Conservation (phyloP, 1,284 basidiomycete genomes). For the Leccinum pachyderme region DNA sequence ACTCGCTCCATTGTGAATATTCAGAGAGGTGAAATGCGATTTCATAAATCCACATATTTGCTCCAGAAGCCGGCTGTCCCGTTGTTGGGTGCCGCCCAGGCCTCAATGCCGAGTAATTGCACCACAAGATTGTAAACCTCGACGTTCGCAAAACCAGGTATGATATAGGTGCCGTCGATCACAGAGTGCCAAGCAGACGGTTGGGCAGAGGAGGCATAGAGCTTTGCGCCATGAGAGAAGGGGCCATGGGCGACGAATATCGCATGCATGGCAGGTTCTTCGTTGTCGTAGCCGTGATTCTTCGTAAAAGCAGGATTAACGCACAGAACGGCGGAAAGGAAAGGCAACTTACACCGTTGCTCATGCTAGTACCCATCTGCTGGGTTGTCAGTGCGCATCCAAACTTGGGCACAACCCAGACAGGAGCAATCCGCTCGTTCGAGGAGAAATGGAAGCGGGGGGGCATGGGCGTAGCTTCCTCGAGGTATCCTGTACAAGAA, state of each 20-base stretch:
- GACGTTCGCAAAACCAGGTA: slow-evolving; percentile 80
- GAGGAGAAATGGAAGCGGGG: slow-evolving; percentile 72
- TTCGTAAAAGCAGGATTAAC: slow-evolving; percentile 27
- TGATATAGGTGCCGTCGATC: slow-evolving; percentile 62
- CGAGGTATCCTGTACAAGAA: slow-evolving; percentile 16
- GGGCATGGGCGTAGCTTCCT: slow-evolving; percentile 57
- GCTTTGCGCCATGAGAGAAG: slow-evolving; percentile 67
- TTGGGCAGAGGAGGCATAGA: slow-evolving; percentile 31
- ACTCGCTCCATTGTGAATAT: not conserved
- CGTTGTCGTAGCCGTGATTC: slow-evolving; percentile 86
- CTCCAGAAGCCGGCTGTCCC: slow-evolving; percentile 82
- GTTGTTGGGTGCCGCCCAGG: slow-evolving; percentile 64
- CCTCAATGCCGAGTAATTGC: slow-evolving; percentile 65
- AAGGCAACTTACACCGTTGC: slow-evolving; percentile 64
- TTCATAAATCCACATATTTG: slow-evolving; percentile 49
- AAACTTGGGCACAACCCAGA: slow-evolving; percentile 81
- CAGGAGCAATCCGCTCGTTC: slow-evolving; percentile 76
- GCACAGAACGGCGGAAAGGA: not conserved
- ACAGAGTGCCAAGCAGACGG: slow-evolving; percentile 65
- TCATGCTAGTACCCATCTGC: slow-evolving; percentile 63
- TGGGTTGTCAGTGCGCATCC: slow-evolving; percentile 71
- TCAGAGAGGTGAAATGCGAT: not conserved
- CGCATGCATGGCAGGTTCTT: slow-evolving; percentile 76
- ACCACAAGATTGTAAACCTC: slow-evolving; percentile 83
- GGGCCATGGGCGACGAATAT: slow-evolving; percentile 90